These are phyloP conservation scores for Malus hybrid DNA, from an alignment of 331 rosid species.

Conservation along the genomic window DNA sequence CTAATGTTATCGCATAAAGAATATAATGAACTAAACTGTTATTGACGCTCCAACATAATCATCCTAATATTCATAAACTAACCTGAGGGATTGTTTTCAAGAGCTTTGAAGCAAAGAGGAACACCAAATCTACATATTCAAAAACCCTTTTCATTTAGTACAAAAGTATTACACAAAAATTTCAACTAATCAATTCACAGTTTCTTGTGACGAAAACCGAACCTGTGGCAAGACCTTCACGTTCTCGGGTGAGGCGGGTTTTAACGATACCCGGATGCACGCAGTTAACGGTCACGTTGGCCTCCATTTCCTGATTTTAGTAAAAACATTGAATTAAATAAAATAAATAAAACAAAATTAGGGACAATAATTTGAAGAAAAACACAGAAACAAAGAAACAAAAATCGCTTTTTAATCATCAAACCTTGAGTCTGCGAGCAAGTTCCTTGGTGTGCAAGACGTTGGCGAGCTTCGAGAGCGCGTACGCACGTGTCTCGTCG, in stretches of 20 bases:
- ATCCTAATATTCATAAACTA: not conserved
- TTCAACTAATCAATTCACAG: not conserved
- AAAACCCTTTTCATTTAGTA: not conserved
- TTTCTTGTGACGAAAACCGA: not conserved
- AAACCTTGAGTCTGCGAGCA: constrained; percentile 63
- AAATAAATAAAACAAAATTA: not conserved
- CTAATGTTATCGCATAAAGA: too few species aligned
- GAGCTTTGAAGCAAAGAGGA: constrained; percentile 78
- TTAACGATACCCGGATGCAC: constrained; percentile 93
- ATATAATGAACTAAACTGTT: not conserved
- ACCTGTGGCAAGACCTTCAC: constrained; percentile 89
- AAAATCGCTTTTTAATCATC: not conserved
- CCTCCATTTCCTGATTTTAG: constrained; percentile 50
- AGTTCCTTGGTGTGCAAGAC: constrained; percentile 80
- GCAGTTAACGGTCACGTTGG: constrained; percentile 79
- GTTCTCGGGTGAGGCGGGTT: constrained; percentile 95
- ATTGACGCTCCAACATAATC: too few species aligned
- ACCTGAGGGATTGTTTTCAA: constrained; percentile 93
- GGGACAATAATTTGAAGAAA: not conserved
- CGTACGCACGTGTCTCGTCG: constrained; percentile 97
- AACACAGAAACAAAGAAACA: not conserved
- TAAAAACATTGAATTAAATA: not conserved
- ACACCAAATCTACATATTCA: constrained; percentile 59
- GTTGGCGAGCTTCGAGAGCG: constrained; percentile 97
- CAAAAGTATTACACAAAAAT: not conserved